These are phyloP conservation scores for Hypsizygus ulmarius DNA, from an alignment of 1,284 basidiomycete genomes.

Conservation along the genomic window DNA sequence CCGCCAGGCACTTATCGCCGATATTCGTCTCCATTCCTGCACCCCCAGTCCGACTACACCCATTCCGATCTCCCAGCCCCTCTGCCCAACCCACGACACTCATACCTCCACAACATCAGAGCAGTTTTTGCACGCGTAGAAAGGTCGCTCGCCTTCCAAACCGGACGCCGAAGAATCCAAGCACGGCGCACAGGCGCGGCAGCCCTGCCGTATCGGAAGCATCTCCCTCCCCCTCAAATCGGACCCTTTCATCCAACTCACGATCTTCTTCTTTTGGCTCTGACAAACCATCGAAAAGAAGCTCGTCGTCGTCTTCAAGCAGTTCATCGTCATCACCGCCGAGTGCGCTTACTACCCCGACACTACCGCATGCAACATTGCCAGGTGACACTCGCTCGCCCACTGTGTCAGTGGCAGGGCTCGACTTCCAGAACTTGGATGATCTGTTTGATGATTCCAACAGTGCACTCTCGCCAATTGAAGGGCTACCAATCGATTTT, in stretches of 20 bases:
- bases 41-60: conserved; percentile 8
- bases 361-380: conserved; percentile 4
- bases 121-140: conserved; percentile 8
- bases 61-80: conserved; percentile 18
- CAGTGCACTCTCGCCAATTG: conserved; percentile 3
- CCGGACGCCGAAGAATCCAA: conserved; percentile 21
- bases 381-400: conserved; percentile 6
- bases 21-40: neutral
- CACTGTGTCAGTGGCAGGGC: conserved; percentile 6
- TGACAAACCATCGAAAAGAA: conserved; percentile 3
- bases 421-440: conserved; percentile 13
- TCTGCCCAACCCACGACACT: conserved; percentile 1
- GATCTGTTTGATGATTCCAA: conserved; percentile 9
- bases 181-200: conserved; percentile 16
- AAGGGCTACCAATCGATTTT: conserved; percentile 1
- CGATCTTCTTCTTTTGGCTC: conserved; percentile 15
- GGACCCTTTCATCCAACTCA: conserved; percentile 13
- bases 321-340: conserved; percentile 16
- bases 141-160: conserved; percentile 24
- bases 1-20: neutral
- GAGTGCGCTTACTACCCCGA: conserved; percentile 21
- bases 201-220: conserved; percentile 6
- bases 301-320: conserved; percentile 18
- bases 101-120: neutral
- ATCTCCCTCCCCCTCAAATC: conserved; percentile 9